Conservation (phyloP, 176 grass and related monocot genomes). For the Luzula sylvatica region DNA sequence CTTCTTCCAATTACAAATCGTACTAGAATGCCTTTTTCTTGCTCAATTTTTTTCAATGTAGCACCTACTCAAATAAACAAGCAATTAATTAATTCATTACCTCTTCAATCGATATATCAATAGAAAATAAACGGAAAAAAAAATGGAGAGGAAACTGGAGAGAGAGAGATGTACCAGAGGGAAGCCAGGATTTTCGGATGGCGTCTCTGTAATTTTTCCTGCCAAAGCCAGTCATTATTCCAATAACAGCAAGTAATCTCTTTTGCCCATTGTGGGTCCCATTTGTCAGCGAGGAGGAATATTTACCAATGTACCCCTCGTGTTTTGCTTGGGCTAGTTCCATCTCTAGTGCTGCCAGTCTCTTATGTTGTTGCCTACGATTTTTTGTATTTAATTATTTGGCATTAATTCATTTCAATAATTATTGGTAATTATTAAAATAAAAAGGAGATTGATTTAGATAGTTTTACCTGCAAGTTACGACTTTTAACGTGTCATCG, state of each 20-base stretch:
- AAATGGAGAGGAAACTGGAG: conserved; percentile 8
- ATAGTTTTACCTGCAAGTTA: conserved; percentile 66
- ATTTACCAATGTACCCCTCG: conserved; percentile 68
- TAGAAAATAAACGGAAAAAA: no score
- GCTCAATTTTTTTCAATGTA: conserved; percentile 82
- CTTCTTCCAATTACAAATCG: conserved; percentile 96
- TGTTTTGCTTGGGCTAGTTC: conserved; percentile 72
- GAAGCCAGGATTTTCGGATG: conserved; percentile 88
- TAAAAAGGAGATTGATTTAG: not conserved
- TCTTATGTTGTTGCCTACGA: conserved; percentile 86
- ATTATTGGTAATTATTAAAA: not conserved
- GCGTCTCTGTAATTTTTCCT: conserved; percentile 85
- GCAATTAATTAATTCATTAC: conserved; percentile 20
- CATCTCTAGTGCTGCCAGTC: conserved; percentile 75
- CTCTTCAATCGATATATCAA: no score
- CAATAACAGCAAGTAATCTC: conserved; percentile 64
- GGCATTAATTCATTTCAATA: not conserved
- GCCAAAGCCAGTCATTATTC: conserved; percentile 81
- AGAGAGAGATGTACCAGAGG: conserved; percentile 44
- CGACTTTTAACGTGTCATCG: conserved; percentile 88
- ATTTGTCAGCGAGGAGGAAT: conserved; percentile 56
- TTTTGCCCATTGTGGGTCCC: conserved; percentile 36
- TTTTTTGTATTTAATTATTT: not conserved
- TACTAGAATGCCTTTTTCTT: conserved; percentile 81
- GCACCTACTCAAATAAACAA: conserved; percentile 43